A percentile compares a stretch with the other conserved stretches of the same genome.
Evolutionary conservation across 495 filamentous ascomycete genomes (phyloP).

Genomic region (Penicillium steckii): DNA sequence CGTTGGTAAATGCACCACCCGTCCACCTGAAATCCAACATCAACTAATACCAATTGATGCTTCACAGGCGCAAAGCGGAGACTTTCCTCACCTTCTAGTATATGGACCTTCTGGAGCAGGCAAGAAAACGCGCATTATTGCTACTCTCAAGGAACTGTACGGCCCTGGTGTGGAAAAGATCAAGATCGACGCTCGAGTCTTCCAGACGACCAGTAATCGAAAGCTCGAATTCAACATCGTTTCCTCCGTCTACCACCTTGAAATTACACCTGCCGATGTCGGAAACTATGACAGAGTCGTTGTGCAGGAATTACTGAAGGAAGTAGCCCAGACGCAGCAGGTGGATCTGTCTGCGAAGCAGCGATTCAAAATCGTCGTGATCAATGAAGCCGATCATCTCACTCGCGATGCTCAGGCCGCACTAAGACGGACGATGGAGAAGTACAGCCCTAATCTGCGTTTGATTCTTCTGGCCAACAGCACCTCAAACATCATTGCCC

Average conservation of each 20-base stretch:
- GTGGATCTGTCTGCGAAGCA: slow-evolving; percentile 88
- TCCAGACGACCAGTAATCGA: slow-evolving; percentile 91
- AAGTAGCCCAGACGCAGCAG: slow-evolving; percentile 97
- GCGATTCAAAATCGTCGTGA: slow-evolving; percentile 96
- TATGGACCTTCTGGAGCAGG: slow-evolving; percentile 96
- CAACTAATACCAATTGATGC: background rate
- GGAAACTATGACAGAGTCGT: slow-evolving; percentile 95
- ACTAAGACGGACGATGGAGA: slow-evolving; percentile 95
- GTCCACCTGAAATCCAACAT: too few species aligned
- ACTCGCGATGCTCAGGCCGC: slow-evolving; percentile 95
- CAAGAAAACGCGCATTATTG: slow-evolving; percentile 95
- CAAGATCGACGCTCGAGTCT: slow-evolving; percentile 93
- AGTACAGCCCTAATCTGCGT: slow-evolving; percentile 92
- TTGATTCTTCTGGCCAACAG: slow-evolving; percentile 91
- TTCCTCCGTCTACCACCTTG: slow-evolving; percentile 90
- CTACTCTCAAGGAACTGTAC: slow-evolving; percentile 88
- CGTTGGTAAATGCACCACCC: slow-evolving; percentile 65
- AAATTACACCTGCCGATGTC: slow-evolving; percentile 98
- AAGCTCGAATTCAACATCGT: slow-evolving; percentile 99
- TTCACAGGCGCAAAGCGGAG: slow-evolving; percentile 83
- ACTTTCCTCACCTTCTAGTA: slow-evolving; percentile 95
- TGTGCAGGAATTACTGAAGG: slow-evolving; percentile 91
- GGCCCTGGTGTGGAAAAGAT: slow-evolving; percentile 94
- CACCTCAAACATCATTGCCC: slow-evolving; percentile 96
- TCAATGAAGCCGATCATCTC: slow-evolving; percentile 98